Evolutionary conservation across 805 yeast species (phyloP).

Genomic region (Clavispora fructus): DNA sequence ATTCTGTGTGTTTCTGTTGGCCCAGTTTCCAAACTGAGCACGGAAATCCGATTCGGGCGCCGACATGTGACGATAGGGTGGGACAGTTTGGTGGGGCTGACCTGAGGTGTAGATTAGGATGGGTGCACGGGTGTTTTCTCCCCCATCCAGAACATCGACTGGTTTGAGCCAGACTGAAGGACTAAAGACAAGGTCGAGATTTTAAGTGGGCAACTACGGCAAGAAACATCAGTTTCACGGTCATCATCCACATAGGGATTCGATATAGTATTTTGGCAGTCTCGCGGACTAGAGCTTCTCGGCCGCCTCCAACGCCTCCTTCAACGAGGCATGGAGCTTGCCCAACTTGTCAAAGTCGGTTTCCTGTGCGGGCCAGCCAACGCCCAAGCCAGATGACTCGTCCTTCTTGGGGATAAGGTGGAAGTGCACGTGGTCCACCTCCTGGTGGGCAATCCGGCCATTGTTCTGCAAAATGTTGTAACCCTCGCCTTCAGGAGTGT

Average conservation of each 20-base stretch:
- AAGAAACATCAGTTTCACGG: too few species aligned
- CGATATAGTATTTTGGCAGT: too few species aligned
- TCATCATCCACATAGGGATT: too few species aligned
- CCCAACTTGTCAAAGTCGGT: conserved; percentile 73
- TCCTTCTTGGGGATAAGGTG: conserved; percentile 90
- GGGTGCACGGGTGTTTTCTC: conserved; percentile 1
- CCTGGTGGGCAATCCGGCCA: conserved; percentile 93
- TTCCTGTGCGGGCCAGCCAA: conserved; percentile 91
- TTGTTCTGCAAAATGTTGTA: conserved; percentile 91
- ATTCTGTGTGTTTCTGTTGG: conserved; percentile 7
- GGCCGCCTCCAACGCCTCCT: conserved; percentile 15
- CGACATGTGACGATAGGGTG: conserved; percentile 6
- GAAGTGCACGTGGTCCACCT: conserved; percentile 93
- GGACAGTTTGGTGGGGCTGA: not conserved
- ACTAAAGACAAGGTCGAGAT: too few species aligned
- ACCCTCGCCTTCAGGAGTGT: conserved; percentile 61
- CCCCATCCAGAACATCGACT: too few species aligned
- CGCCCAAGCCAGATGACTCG: conserved; percentile 65
- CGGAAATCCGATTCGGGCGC: conserved; percentile 17
- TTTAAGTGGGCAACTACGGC: too few species aligned
- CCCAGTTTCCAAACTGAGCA: conserved; percentile 15
- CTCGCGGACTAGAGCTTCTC: not conserved
- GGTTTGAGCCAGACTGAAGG: too few species aligned
- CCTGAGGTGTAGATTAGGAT: not conserved
- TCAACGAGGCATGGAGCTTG: conserved; percentile 56